Evolutionary conservation across 2,329 filamentous ascomycete genomes (phyloP).

Genomic region (Nemania serpens): DNA sequence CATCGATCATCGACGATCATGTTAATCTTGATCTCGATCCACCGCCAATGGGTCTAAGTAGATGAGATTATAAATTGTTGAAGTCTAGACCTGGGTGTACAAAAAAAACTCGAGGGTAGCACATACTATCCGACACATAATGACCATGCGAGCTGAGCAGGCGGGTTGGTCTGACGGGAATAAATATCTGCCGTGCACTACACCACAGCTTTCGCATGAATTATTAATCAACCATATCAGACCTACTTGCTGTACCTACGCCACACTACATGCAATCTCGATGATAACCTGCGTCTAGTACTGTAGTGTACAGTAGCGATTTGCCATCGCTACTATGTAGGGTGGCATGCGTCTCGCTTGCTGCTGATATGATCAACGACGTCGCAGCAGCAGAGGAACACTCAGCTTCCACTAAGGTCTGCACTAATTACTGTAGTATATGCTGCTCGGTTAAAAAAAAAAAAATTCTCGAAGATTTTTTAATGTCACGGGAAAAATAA

Average conservation of each 20-base stretch:
- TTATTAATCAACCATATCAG: not conserved
- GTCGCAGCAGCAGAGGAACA: not conserved
- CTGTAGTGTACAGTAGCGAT: too few species aligned
- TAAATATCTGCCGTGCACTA: too few species aligned
- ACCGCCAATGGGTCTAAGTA: not conserved
- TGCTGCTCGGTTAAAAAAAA: too few species aligned
- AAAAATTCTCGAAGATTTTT: too few species aligned
- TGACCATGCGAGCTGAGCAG: too few species aligned
- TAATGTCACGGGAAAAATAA: not conserved
- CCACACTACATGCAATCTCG: conserved; percentile 4
- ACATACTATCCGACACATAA: too few species aligned
- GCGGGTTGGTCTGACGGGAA: too few species aligned
- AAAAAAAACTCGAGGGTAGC: not conserved
- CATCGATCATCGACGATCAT: conserved; percentile 1
- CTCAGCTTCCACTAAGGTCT: too few species aligned
- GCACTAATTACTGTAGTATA: too few species aligned
- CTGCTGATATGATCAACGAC: conserved; percentile 4
- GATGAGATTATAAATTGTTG: not conserved
- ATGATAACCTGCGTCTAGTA: not conserved
- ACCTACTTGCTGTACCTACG: too few species aligned
- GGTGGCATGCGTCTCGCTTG: not conserved
- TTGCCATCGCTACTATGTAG: too few species aligned
- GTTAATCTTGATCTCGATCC: conserved; percentile 15
- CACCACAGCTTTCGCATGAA: not conserved
- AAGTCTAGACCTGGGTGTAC: not conserved